Conservation (phyloP, 2,329 filamentous ascomycete species). For the Diaporthe helianthi region DNA sequence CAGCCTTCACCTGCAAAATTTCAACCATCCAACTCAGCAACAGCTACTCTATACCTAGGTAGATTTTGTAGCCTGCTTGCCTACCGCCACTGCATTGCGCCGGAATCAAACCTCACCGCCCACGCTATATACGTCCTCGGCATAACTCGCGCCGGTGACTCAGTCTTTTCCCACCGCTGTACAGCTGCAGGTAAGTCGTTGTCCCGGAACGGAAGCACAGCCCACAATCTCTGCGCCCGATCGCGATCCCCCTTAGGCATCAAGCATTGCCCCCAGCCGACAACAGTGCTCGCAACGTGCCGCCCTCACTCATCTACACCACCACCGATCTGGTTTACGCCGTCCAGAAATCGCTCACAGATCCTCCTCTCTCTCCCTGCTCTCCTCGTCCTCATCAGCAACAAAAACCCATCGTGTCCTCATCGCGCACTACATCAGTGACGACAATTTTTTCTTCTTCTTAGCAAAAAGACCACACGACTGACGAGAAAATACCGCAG, state of each 20-base stretch:
- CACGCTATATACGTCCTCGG: background rate
- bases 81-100: constrained; percentile 1
- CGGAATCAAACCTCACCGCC: background rate
- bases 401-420: background rate
- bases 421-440: constrained; percentile 19
- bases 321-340: background rate
- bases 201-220: constrained; percentile 7
- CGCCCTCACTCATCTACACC: background rate
- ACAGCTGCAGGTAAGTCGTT: constrained; percentile 21
- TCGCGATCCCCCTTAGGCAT: constrained; percentile 14
- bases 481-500: constrained; percentile 21
- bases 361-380: background rate
- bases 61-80: background rate
- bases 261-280: background rate
- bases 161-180: constrained; percentile 15
- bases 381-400: background rate
- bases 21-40: background rate
- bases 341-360: background rate
- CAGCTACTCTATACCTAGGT: too few species aligned
- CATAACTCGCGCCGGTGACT: constrained; percentile 10
- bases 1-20: constrained; percentile 10
- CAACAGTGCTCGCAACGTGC: background rate
- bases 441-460: background rate
- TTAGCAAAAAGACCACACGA: background rate
- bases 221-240: constrained; percentile 16